Percentiles rank a stretch among this genome's conserved stretches.
These are phyloP conservation scores for Parastagonospora avenae DNA, from an alignment of 2,329 filamentous ascomycete species.

Conservation along the genomic window DNA sequence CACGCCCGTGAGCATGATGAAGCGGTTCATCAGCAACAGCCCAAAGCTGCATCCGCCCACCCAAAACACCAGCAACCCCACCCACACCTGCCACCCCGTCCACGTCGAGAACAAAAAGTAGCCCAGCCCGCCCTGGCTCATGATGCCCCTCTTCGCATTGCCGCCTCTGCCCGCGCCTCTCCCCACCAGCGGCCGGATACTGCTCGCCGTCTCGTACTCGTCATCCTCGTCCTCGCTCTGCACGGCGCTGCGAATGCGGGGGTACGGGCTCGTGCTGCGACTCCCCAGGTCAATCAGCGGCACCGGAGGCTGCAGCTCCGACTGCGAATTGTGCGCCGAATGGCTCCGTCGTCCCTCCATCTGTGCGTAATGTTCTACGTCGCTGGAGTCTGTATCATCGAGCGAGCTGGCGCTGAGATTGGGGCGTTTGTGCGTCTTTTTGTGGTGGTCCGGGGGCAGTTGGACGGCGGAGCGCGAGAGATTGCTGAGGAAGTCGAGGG, in stretches of 20 bases:
- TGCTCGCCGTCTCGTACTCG: constrained; percentile 43
- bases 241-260: constrained; percentile 48
- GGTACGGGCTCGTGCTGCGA: constrained; percentile 52
- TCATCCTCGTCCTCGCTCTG: constrained; percentile 57
- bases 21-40: constrained; percentile 57
- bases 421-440: constrained; percentile 32
- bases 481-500: constrained; percentile 44
- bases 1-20: constrained; percentile 57
- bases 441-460: constrained; percentile 19
- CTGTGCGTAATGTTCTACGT: constrained; percentile 40
- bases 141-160: constrained; percentile 19
- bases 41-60: constrained; percentile 55
- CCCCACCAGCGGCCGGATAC: constrained; percentile 47
- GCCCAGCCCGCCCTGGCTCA: constrained; percentile 53
- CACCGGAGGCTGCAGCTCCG: constrained; percentile 47
- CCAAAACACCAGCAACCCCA: constrained; percentile 56
- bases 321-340: constrained; percentile 38
- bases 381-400: constrained; percentile 44
- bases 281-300: constrained; percentile 52
- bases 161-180: constrained; percentile 35
- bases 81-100: constrained; percentile 55
- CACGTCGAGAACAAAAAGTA: constrained; percentile 55
- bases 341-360: constrained; percentile 34
- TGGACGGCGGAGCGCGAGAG: constrained; percentile 26
- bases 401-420: constrained; percentile 41